Evolutionary conservation across 345 rosid species (phyloP), one percentile per base, ranked within the genome.

Genomic region (Salix koriyanagi): DNA sequence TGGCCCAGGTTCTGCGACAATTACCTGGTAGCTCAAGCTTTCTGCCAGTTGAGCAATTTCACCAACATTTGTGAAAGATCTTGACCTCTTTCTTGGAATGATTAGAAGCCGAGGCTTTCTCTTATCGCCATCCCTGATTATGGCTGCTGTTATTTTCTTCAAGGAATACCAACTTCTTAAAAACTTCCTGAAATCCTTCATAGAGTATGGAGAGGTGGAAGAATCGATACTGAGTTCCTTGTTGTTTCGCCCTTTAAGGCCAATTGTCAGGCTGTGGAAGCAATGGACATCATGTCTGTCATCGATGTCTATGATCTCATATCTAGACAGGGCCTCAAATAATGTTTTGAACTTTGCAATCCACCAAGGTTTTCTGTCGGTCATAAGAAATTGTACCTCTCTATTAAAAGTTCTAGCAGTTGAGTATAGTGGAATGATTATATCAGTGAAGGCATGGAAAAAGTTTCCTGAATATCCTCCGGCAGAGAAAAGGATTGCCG

Each of bases 371-470:
- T 67, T 72, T 48, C 52, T 82, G 82, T 90, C 69, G 25, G 95
- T 88, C 41, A 92, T 78, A n/a, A 91, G 86, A 74, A 95, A 86
- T 50, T 90, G 84, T 4, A 89, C 93, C 25, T 88, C 81, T 21
- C 96, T 87, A 32, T 86, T 79, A 60, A 89, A 92, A 16, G 74
- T 72, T 34, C 91, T 78, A 0, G 92, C 84, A 30, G 93, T 91
- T 50, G 86, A 75, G 78, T 69, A 91, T 0, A 91, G 81, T 1
- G 99, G 97, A 70, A 91, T 70, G 56, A 95, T 72, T 13, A 90
- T 73, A 70, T 95, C 97, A 1, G 93, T 84, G 84, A 91, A 93
- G 75, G 90, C 93, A n/a, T 93, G 97, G 70, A 86, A 93, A 76
- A 89, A 87, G 84, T 95, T 93, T 18, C 90, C 89, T 4, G 97